Conservation (phyloP, 2,329 filamentous ascomycete genomes). For the Beauveria varroae region DNA sequence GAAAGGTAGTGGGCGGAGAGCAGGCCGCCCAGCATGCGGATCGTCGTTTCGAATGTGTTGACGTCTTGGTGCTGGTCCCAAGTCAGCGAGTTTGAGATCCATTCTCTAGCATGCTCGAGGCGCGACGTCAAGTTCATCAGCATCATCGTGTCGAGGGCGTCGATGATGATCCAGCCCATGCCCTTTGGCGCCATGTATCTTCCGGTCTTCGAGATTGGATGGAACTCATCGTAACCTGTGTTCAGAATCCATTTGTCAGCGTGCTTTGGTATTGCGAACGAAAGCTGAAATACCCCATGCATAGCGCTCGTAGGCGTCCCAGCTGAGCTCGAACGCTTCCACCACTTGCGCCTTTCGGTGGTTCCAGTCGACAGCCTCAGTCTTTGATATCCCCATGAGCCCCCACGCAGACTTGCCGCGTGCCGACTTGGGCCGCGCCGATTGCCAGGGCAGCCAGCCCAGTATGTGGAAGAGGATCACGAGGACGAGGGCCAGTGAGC, state of each 20-base stretch:
- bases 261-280: background rate
- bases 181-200: constrained; percentile 81
- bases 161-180: constrained; percentile 96
- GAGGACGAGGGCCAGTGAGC: constrained; percentile 43
- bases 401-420: constrained; percentile 40
- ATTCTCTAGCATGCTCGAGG: constrained; percentile 76
- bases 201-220: constrained; percentile 72
- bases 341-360: constrained; percentile 72
- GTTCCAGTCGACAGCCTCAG: constrained; percentile 60
- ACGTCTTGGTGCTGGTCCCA: constrained; percentile 94
- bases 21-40: constrained; percentile 91
- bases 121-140: constrained; percentile 93
- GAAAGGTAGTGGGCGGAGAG: constrained; percentile 94
- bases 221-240: constrained; percentile 74
- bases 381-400: constrained; percentile 48
- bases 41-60: constrained; percentile 96
- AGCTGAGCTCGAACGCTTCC: constrained; percentile 85
- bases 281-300: constrained; percentile 66
- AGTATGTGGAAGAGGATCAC: constrained; percentile 62
- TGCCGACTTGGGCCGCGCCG: constrained; percentile 27
- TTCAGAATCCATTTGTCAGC: background rate
- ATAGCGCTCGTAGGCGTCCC: constrained; percentile 86
- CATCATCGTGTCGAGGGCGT: constrained; percentile 93
- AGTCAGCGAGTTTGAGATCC: constrained; percentile 72
- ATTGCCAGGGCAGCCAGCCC: constrained; percentile 46